phyloP scores from a whole-genome alignment of 2,329 filamentous ascomycete species.

The Beauveria varroae region DNA sequence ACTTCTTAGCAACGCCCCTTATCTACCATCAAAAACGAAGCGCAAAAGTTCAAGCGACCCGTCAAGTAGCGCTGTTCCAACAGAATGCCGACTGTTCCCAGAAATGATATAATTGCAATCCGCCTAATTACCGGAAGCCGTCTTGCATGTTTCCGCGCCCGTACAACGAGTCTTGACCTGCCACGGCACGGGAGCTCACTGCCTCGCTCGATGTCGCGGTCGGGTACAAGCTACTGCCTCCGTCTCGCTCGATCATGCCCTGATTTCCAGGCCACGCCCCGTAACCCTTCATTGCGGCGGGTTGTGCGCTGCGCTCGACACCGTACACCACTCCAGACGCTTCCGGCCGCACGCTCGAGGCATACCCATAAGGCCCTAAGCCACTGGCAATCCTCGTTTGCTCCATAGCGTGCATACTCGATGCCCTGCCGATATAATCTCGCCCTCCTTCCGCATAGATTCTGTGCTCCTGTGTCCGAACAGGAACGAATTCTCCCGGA shows the following conservation, averaged over 20 bases:
- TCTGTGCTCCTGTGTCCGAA: conserved; percentile 36
- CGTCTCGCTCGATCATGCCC: not conserved
- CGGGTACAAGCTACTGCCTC: not conserved
- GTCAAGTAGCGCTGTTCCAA: not conserved
- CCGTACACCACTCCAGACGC: conserved; percentile 10
- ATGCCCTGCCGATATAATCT: conserved; percentile 47
- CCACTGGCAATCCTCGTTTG: conserved; percentile 32
- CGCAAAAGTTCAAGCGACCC: not conserved
- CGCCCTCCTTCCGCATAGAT: conserved; percentile 39
- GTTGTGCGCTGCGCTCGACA: not conserved
- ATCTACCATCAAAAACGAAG: not conserved
- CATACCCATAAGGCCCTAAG: conserved; percentile 33
- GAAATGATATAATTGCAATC: not conserved
- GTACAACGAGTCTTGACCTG: not conserved
- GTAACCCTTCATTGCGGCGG: not conserved
- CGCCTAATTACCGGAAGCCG: not conserved
- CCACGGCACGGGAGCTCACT: not conserved
- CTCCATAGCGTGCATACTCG: conserved; percentile 51
- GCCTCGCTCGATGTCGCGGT: not conserved
- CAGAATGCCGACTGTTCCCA: not conserved
- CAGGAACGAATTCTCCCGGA: conserved; percentile 39
- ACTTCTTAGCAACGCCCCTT: not conserved
- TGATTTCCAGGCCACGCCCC: not conserved
- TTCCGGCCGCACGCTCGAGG: conserved; percentile 36
- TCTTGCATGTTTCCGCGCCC: conserved; percentile 4